A percentile compares a stretch with the other conserved stretches of the same genome.
Conservation (phyloP, 352 stramenopile species). For the Phytophthora citrophthora region DNA sequence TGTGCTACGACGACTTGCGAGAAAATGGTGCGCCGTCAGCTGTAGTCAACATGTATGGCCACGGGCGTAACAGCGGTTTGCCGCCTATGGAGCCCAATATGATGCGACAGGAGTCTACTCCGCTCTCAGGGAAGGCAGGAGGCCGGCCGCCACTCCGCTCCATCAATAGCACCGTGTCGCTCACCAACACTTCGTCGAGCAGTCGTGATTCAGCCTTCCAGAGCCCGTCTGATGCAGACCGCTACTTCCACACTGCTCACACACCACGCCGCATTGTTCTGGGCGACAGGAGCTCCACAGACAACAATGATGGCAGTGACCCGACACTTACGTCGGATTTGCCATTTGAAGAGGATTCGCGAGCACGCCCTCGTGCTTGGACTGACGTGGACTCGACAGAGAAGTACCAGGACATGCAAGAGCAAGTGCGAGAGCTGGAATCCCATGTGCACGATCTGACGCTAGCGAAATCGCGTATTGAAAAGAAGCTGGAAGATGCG, state of each 20-base stretch:
- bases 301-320: slow-evolving; percentile 15
- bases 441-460: slow-evolving; percentile 68
- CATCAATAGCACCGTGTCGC: slow-evolving; percentile 42
- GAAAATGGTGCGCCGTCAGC: slow-evolving; percentile 77
- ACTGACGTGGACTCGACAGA: slow-evolving; percentile 66
- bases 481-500: slow-evolving; percentile 55
- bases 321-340: slow-evolving; percentile 31
- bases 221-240: slow-evolving; percentile 38
- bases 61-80: slow-evolving; percentile 37
- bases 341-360: slow-evolving; percentile 42
- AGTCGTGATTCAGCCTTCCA: slow-evolving; percentile 38
- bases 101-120: slow-evolving; percentile 35
- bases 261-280: slow-evolving; percentile 21
- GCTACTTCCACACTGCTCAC: slow-evolving; percentile 24
- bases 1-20: slow-evolving; percentile 81
- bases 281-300: slow-evolving; percentile 20
- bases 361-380: slow-evolving; percentile 59
- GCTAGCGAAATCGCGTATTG: slow-evolving; percentile 58
- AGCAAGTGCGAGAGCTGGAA: slow-evolving; percentile 74
- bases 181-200: slow-evolving; percentile 38
- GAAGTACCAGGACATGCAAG: slow-evolving; percentile 66
- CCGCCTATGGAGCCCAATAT: slow-evolving; percentile 42
- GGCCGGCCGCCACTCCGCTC: slow-evolving; percentile 41
- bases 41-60: slow-evolving; percentile 76
- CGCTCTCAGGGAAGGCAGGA: slow-evolving; percentile 22